A percentile compares a stretch with the other conserved stretches of the same genome.
These are phyloP conservation scores for Datura wrightii DNA, from an alignment of 257 asterid genomes.

Conservation along the genomic window DNA sequence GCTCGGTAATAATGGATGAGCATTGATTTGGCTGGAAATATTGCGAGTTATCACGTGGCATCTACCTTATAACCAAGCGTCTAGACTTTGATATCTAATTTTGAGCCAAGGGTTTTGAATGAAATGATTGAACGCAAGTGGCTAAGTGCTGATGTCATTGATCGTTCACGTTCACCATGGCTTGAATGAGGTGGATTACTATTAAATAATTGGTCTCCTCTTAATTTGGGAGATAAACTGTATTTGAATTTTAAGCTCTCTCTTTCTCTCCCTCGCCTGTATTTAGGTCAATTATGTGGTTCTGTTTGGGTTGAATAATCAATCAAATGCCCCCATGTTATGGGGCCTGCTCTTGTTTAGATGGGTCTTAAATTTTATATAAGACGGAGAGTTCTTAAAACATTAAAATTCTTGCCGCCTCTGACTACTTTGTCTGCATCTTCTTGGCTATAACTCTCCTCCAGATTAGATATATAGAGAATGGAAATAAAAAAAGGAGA, in stretches of 20 bases:
- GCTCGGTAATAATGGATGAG: background rate
- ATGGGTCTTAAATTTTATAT: background rate
- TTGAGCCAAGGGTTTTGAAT: background rate
- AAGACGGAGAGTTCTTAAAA: background rate
- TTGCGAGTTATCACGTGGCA: background rate
- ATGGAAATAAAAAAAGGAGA: background rate
- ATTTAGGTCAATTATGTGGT: background rate
- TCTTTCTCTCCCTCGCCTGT: no score
- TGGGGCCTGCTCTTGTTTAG: background rate
- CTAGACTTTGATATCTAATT: background rate
- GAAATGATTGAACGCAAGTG: constrained; percentile 5
- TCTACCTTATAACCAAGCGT: background rate
- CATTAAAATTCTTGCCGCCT: background rate
- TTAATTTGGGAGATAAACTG: background rate
- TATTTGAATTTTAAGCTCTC: background rate
- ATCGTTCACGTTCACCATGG: background rate
- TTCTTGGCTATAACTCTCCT: background rate
- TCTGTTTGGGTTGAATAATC: background rate
- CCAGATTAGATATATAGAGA: background rate
- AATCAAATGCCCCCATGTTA: no score
- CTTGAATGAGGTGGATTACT: background rate
- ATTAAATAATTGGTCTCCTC: background rate
- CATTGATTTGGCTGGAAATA: background rate
- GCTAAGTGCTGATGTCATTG: background rate
- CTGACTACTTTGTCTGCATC: background rate